phyloP scores from a whole-genome alignment of 1,284 basidiomycete genomes.

The Leccinum holopus region DNA sequence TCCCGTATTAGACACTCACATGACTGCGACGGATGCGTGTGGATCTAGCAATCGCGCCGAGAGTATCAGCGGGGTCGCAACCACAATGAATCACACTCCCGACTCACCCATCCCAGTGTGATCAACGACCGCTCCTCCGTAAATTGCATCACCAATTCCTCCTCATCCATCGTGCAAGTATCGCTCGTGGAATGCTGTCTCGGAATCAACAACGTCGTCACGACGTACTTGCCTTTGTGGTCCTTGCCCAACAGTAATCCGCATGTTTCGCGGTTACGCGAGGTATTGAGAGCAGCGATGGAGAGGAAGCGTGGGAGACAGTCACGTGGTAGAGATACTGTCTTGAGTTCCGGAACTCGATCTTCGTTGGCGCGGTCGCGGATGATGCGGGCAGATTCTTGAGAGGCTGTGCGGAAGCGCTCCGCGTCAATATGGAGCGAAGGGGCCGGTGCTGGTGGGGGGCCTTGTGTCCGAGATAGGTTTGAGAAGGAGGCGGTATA shows the following conservation, averaged over 20 bases:
- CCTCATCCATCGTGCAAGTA: constrained; percentile 86
- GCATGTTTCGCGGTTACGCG: constrained; percentile 62
- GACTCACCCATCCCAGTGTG: constrained; percentile 84
- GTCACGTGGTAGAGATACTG: constrained; percentile 65
- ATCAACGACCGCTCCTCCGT: constrained; percentile 76
- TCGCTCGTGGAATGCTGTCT: constrained; percentile 83
- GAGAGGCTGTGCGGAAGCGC: constrained; percentile 30
- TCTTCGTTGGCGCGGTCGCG: constrained; percentile 26
- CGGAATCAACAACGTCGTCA: constrained; percentile 79
- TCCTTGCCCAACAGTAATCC: constrained; percentile 61
- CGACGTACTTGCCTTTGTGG: constrained; percentile 58
- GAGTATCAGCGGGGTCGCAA: constrained; percentile 5
- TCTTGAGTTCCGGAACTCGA: constrained; percentile 47
- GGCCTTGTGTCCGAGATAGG: constrained; percentile 27
- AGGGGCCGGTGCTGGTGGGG: constrained; percentile 23
- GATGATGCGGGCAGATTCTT: constrained; percentile 32
- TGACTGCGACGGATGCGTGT: constrained; percentile 88
- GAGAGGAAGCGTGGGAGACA: constrained; percentile 71
- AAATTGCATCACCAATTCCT: constrained; percentile 82
- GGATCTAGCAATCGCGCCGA: constrained; percentile 57
- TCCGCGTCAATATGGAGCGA: constrained; percentile 21
- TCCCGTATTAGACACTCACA: constrained; percentile 47
- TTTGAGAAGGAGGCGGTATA: constrained; percentile 11
- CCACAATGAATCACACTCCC: not conserved
- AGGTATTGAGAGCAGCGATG: constrained; percentile 63